These are phyloP conservation scores for Penicillium sclerotigenum DNA, from an alignment of 2,329 filamentous ascomycete genomes.

Conservation along the genomic window DNA sequence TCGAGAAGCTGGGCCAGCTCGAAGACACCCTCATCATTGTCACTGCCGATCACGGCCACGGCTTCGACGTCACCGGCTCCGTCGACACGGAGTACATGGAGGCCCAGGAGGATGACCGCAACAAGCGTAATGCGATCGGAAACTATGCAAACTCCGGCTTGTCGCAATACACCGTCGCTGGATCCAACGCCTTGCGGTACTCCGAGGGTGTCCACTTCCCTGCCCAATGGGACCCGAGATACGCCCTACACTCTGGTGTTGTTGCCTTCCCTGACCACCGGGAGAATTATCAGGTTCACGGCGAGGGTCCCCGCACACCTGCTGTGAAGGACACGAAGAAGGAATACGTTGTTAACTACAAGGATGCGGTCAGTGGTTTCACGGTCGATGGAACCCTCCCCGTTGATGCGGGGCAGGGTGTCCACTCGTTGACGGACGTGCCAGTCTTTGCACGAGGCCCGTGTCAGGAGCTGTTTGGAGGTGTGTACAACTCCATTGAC, in stretches of 20 bases:
- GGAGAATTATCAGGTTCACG: constrained; percentile 72
- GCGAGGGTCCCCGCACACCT: constrained; percentile 60
- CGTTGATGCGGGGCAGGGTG: constrained; percentile 61
- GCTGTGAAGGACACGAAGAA: constrained; percentile 55
- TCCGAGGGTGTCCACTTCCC: constrained; percentile 74
- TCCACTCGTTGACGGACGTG: constrained; percentile 75
- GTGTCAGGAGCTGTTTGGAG: constrained; percentile 70
- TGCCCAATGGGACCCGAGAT: constrained; percentile 78
- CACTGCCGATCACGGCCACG: constrained; percentile 85
- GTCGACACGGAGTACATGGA: constrained; percentile 76
- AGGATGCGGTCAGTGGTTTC: constrained; percentile 65
- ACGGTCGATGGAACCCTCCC: constrained; percentile 73
- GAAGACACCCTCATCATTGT: constrained; percentile 77
- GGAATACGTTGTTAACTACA: constrained; percentile 65
- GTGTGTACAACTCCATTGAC: constrained; percentile 41
- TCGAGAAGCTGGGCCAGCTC: constrained; percentile 62
- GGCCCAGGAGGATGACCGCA: constrained; percentile 62
- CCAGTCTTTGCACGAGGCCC: constrained; percentile 75
- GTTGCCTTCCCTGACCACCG: constrained; percentile 70
- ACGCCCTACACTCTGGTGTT: constrained; percentile 72
- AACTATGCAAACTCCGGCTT: constrained; percentile 70
- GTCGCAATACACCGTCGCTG: constrained; percentile 67
- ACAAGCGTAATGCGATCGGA: constrained; percentile 73
- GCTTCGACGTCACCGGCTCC: constrained; percentile 80
- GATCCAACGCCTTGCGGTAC: constrained; percentile 61